These are phyloP conservation scores for Parastagonospora nodorum DNA, from an alignment of 2,329 filamentous ascomycete species.

Conservation along the genomic window DNA sequence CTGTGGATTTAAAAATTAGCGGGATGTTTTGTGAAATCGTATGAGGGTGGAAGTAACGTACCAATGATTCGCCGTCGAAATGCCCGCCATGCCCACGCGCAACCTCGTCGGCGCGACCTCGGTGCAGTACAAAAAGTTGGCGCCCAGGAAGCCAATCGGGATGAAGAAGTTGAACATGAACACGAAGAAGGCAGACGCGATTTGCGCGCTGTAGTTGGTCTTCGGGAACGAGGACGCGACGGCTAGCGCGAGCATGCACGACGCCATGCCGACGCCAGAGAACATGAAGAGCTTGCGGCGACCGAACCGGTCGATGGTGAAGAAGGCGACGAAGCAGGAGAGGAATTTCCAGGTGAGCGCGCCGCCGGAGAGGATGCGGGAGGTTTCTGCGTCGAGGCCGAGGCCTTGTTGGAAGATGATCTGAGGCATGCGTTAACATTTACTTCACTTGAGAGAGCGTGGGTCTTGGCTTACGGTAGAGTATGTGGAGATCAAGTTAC, in stretches of 20 bases:
- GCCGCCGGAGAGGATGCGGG: constrained; percentile 66
- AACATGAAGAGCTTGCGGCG: constrained; percentile 63
- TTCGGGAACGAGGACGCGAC: constrained; percentile 57
- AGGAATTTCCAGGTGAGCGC: constrained; percentile 63
- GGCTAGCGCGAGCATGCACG: constrained; percentile 61
- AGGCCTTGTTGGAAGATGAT: constrained; percentile 50
- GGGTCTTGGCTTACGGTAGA: constrained; percentile 56
- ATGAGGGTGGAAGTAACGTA: constrained; percentile 18
- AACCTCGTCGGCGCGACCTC: constrained; percentile 61
- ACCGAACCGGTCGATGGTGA: constrained; percentile 72
- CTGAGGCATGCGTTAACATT: constrained; percentile 21
- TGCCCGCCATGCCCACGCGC: constrained; percentile 60
- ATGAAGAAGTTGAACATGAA: constrained; percentile 67
- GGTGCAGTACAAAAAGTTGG: constrained; percentile 65
- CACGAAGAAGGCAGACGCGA: constrained; percentile 61
- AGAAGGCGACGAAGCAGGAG: constrained; percentile 67
- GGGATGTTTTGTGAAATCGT: constrained; percentile 20
- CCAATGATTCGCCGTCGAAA: constrained; percentile 60
- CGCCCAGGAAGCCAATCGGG: constrained; percentile 63
- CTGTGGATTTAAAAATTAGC: constrained; percentile 42
- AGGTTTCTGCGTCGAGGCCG: constrained; percentile 53
- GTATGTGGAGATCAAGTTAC: constrained; percentile 57
- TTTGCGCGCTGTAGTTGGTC: constrained; percentile 53
- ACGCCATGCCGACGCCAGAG: constrained; percentile 58
- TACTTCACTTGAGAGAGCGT: constrained; percentile 29